phyloP scores from a whole-genome alignment of 805 yeast species.

The Metschnikowia reukaufii region DNA sequence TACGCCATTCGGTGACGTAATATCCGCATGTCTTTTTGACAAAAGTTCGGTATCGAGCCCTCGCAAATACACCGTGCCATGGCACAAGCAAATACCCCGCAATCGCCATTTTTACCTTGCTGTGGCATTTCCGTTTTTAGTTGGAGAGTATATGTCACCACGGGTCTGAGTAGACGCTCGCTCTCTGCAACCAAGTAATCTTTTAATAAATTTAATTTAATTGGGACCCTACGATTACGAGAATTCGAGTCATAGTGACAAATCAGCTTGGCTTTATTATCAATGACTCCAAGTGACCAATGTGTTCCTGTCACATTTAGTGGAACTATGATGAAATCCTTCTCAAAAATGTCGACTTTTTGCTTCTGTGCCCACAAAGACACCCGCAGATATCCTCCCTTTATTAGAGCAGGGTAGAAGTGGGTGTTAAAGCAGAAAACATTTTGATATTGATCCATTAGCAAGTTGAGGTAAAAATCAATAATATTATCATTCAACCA shows the following conservation, averaged over 20 bases:
- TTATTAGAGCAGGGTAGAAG: slow-evolving; percentile 71
- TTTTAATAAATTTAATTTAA: slow-evolving; percentile 50
- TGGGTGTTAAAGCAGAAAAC: slow-evolving; percentile 83
- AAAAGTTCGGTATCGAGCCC: slow-evolving; percentile 49
- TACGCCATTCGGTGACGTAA: slow-evolving; percentile 69
- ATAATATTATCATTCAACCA: slow-evolving; percentile 94
- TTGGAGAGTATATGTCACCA: slow-evolving; percentile 24
- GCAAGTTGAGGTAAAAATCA: slow-evolving; percentile 68
- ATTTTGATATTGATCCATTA: slow-evolving; percentile 43
- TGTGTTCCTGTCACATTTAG: slow-evolving; percentile 82
- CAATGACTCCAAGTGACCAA: slow-evolving; percentile 86
- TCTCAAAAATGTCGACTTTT: slow-evolving; percentile 59
- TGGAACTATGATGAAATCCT: slow-evolving; percentile 75
- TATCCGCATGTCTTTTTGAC: slow-evolving; percentile 65
- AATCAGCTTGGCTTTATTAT: slow-evolving; percentile 58
- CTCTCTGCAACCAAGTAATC: slow-evolving; percentile 72
- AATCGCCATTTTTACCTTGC: slow-evolving; percentile 87
- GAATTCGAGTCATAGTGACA: slow-evolving; percentile 73
- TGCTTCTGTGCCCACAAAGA: slow-evolving; percentile 81
- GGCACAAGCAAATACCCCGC: slow-evolving; percentile 91
- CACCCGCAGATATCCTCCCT: slow-evolving; percentile 78
- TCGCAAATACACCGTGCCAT: slow-evolving; percentile 63
- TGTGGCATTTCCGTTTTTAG: slow-evolving; percentile 57
- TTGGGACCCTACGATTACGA: slow-evolving; percentile 41
- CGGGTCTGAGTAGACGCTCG: slow-evolving; percentile 38